Conservation (phyloP, 208 protist species). For the Trypanosoma rangeli region DNA sequence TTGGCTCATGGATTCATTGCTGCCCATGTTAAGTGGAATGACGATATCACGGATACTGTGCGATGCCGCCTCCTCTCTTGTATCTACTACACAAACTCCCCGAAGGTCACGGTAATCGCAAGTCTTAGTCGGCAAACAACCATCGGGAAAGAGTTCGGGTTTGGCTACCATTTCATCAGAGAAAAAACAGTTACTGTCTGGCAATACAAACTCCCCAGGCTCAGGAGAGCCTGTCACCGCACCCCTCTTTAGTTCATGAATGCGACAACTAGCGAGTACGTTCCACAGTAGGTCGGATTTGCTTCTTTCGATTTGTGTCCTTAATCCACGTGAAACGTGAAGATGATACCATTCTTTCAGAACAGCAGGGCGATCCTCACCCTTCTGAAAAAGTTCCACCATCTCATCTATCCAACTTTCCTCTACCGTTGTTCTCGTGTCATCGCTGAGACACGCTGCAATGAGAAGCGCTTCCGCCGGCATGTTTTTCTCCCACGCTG, state of each 20-base stretch:
- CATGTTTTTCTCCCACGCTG: constrained; percentile 41
- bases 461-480: constrained; percentile 68
- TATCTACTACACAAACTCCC: constrained; percentile 21
- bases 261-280: constrained; percentile 64
- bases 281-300: constrained; percentile 68
- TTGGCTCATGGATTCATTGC: constrained; percentile 15
- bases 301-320: constrained; percentile 30
- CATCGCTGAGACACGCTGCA: constrained; percentile 33
- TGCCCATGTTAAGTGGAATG: constrained; percentile 25
- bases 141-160: constrained; percentile 21
- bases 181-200: not conserved
- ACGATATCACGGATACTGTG: constrained; percentile 33
- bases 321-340: constrained; percentile 36
- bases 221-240: constrained; percentile 31
- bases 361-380: constrained; percentile 57
- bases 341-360: constrained; percentile 47
- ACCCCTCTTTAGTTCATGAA: constrained; percentile 32
- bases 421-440: constrained; percentile 5
- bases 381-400: constrained; percentile 36
- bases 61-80: constrained; percentile 25
- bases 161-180: constrained; percentile 20
- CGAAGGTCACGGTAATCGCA: not conserved
- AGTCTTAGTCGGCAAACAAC: constrained; percentile 14
- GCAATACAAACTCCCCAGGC: constrained; percentile 64
- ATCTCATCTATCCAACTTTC: constrained; percentile 29